Conservation (phyloP, 1,284 basidiomycete genomes). For the Dichomitus squalens region DNA sequence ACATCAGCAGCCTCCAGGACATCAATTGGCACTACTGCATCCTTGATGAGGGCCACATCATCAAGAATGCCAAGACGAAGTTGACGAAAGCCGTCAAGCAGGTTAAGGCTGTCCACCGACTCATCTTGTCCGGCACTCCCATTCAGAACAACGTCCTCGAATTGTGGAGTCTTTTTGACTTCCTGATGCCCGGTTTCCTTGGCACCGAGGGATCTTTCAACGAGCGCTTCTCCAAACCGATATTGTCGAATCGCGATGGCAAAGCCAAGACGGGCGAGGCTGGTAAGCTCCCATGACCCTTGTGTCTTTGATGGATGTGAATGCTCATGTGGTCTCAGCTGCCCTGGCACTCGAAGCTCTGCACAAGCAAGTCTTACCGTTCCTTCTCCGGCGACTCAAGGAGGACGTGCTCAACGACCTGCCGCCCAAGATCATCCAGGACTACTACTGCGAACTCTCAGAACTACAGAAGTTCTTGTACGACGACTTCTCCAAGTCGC, state of each 20-base stretch:
- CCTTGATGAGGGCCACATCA: slow-evolving; percentile 97
- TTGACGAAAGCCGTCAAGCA: slow-evolving; percentile 95
- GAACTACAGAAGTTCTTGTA: slow-evolving; percentile 92
- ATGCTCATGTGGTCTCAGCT: slow-evolving; percentile 50
- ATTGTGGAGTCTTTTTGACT: slow-evolving; percentile 98
- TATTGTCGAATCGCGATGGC: slow-evolving; percentile 92
- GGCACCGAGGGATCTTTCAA: slow-evolving; percentile 96
- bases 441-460: slow-evolving; percentile 98
- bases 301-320: not conserved
- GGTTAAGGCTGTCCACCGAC: slow-evolving; percentile 88
- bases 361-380: slow-evolving; percentile 99
- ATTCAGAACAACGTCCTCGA: slow-evolving; percentile 99
- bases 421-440: slow-evolving; percentile 99
- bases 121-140: slow-evolving; percentile 96
- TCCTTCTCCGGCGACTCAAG: slow-evolving; percentile 94
- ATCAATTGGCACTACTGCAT: slow-evolving; percentile 96
- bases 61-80: slow-evolving; percentile 99
- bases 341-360: slow-evolving; percentile 93
- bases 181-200: slow-evolving; percentile 98
- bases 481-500: slow-evolving; percentile 89
- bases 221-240: slow-evolving; percentile 95
- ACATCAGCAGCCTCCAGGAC: slow-evolving; percentile 78
- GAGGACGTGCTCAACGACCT: slow-evolving; percentile 97
- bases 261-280: slow-evolving; percentile 96
- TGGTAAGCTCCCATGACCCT: slow-evolving; percentile 50